These are phyloP conservation scores for Fraxinus sp. DNA, from an alignment of 305 asterid genomes.

Conservation along the genomic window DNA sequence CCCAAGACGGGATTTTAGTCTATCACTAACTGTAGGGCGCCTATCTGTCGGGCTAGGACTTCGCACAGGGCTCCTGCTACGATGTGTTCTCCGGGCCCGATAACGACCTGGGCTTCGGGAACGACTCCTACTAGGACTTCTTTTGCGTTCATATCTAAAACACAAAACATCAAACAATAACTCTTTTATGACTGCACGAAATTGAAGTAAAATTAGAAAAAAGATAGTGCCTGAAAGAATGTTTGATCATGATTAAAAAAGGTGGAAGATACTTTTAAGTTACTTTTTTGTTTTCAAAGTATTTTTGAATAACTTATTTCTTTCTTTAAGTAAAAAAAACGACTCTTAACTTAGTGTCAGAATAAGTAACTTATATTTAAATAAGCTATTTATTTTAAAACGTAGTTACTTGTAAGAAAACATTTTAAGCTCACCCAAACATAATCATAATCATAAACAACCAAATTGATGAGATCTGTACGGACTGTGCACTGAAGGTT, in stretches of 20 bases:
- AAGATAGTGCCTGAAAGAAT: not conserved
- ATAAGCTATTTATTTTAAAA: not conserved
- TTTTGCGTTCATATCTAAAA: conserved; percentile 59
- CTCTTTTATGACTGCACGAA: not conserved
- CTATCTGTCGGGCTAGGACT: conserved; percentile 61
- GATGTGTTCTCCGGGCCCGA: conserved; percentile 46
- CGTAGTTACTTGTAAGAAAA: not conserved
- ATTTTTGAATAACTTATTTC: not conserved
- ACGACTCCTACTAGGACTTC: conserved; percentile 64
- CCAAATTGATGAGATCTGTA: not conserved
- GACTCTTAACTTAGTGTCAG: not conserved
- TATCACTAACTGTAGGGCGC: conserved; percentile 52
- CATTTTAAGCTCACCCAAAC: not conserved
- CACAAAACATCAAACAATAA: not conserved
- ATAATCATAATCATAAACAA: not conserved
- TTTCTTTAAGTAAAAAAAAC: not conserved
- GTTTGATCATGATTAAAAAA: not conserved
- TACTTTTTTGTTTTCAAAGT: not conserved
- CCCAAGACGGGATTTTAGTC: conserved; percentile 79
- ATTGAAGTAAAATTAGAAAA: not conserved
- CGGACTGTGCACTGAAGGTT: not conserved
- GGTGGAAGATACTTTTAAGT: not conserved
- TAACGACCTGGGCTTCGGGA: conserved; percentile 69
- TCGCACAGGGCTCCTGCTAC: conserved; percentile 63
- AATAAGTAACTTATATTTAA: not conserved